Percentiles rank a stretch among this genome's conserved stretches.
These are phyloP conservation scores for Globisporangium irregulare DNA, from an alignment of 352 stramenopile species.

Conservation along the genomic window DNA sequence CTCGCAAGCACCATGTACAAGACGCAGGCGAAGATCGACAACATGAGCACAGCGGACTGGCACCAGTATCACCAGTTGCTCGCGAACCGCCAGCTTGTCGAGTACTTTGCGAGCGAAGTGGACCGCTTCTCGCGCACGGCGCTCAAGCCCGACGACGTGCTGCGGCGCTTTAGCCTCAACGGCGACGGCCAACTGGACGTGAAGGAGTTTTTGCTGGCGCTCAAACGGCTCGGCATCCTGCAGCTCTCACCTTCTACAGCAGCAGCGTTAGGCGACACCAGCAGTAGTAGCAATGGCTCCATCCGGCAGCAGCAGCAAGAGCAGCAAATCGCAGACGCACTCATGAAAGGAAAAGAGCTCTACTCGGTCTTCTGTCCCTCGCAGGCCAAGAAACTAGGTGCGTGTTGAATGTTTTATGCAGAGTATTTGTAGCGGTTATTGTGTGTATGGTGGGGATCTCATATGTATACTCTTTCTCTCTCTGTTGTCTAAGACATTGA, in stretches of 20 bases:
- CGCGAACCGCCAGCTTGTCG: conserved; percentile 47
- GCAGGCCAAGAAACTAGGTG: conserved; percentile 59
- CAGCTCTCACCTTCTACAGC: neutral
- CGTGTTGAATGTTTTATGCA: neutral
- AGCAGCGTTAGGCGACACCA: neutral
- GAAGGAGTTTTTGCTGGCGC: conserved; percentile 68
- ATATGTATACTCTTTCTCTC: neutral
- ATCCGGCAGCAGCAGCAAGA: conserved; percentile 6
- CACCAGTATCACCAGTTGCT: conserved; percentile 69
- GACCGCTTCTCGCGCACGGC: conserved; percentile 52
- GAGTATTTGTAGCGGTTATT: neutral
- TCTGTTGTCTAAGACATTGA: conserved; percentile 47
- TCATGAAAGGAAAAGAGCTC: conserved; percentile 39
- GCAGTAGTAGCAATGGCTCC: neutral
- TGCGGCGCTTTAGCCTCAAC: conserved; percentile 75
- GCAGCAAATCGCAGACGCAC: conserved; percentile 11
- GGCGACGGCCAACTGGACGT: conserved; percentile 71
- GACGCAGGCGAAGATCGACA: conserved; percentile 70
- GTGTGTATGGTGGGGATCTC: neutral
- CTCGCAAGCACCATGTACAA: conserved; percentile 43
- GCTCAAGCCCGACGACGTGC: conserved; percentile 67
- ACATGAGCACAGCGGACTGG: conserved; percentile 77
- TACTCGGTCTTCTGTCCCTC: conserved; percentile 72
- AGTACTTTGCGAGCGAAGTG: conserved; percentile 62
- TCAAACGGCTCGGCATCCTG: conserved; percentile 69